Conservation (phyloP, 352 stramenopile species). For the Pythium insidiosum region DNA sequence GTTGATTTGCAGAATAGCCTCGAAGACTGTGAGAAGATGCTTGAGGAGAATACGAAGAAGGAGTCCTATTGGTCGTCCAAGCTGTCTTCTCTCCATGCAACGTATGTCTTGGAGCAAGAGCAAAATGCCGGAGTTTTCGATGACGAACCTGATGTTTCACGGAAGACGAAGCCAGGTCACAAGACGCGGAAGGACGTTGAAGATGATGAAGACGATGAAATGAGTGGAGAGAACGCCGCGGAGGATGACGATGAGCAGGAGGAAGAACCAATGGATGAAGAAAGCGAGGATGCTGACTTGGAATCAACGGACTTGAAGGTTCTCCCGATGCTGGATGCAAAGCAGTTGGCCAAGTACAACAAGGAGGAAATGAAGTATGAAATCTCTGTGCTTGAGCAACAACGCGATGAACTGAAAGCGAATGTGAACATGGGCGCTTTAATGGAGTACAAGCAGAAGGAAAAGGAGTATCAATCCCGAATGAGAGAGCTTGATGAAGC, state of each 20-base stretch:
- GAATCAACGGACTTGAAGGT: conserved; percentile 39
- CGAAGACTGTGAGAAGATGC: conserved; percentile 89
- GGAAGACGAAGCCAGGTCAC: conserved; percentile 11
- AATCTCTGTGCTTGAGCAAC: conserved; percentile 89
- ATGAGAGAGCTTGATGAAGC: conserved; percentile 93
- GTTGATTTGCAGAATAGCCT: conserved; percentile 92
- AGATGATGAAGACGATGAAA: conserved; percentile 24
- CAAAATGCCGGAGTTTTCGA: conserved; percentile 66
- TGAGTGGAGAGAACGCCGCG: too few relatives aligned
- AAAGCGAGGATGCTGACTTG: too few relatives aligned
- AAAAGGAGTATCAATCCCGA: conserved; percentile 91
- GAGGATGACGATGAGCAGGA: conserved; percentile 12
- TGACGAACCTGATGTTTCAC: conserved; percentile 24
- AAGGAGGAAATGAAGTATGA: conserved; percentile 92
- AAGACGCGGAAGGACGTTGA: conserved; percentile 2
- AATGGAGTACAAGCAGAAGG: conserved; percentile 91
- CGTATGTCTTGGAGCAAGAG: conserved; percentile 59
- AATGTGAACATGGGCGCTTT: conserved; percentile 93
- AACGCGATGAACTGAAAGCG: conserved; percentile 89
- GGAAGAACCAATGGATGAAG: not conserved
- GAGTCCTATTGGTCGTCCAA: conserved; percentile 80
- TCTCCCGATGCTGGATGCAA: conserved; percentile 66
- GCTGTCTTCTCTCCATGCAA: conserved; percentile 52
- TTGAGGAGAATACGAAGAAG: conserved; percentile 90
- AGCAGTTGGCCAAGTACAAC: conserved; percentile 82